phyloP scores from a whole-genome alignment of 1,284 basidiomycete genomes.

The Trametes pubescens region DNA sequence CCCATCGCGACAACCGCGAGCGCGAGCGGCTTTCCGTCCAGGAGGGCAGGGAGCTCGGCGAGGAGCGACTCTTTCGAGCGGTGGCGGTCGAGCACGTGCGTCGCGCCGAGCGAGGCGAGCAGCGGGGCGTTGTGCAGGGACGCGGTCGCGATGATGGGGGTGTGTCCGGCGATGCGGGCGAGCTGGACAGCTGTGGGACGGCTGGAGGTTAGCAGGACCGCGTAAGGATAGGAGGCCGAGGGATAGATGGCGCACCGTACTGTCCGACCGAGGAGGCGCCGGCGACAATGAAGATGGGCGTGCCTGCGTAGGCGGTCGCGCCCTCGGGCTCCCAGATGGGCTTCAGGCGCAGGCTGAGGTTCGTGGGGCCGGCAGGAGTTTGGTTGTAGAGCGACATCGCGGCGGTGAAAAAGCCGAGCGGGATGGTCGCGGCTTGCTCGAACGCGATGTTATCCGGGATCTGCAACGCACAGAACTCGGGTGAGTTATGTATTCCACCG shows the following conservation, averaged over 20 bases:
- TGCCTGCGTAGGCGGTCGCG: conserved; percentile 32
- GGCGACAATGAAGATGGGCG: conserved; percentile 47
- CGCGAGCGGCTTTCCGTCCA: conserved; percentile 20
- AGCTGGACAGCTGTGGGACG: conserved; percentile 40
- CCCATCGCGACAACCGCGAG: conserved; percentile 39
- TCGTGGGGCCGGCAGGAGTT: not conserved
- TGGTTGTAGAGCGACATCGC: conserved; percentile 11
- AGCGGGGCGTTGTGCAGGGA: conserved; percentile 33
- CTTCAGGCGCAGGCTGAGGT: conserved; percentile 4
- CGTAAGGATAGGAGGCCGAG: not conserved
- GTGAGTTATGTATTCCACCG: too few relatives aligned
- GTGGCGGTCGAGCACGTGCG: conserved; percentile 40
- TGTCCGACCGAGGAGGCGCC: conserved; percentile 49
- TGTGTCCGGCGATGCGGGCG: conserved; percentile 40
- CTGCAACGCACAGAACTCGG: not conserved
- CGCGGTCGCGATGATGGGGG: conserved; percentile 36
- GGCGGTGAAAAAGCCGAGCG: conserved; percentile 20
- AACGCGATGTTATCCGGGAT: conserved; percentile 30
- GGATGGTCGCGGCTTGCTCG: conserved; percentile 38
- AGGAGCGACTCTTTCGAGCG: conserved; percentile 19
- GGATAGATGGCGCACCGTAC: conserved; percentile 37
- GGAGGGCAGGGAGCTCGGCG: conserved; percentile 23
- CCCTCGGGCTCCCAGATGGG: conserved; percentile 14
- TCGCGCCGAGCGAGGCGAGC: conserved; percentile 45
- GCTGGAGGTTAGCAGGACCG: not conserved